Evolutionary conservation across 371 early-diverging fungal species (phyloP), one percentile per base, ranked within the genome.

Genomic region (Parasitella parasitica): DNA sequence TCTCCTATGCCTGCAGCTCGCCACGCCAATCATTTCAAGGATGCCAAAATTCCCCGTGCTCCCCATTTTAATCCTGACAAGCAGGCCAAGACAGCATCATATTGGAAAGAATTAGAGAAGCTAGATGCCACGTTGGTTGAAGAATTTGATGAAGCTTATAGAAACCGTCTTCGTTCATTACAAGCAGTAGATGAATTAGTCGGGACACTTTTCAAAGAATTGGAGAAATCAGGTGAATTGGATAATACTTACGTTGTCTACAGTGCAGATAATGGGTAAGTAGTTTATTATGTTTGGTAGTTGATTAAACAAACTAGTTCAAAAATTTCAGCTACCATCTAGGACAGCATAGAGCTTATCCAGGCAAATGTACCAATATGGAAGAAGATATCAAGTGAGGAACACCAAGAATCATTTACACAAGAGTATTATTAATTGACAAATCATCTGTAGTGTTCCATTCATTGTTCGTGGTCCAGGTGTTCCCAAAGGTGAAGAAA

Each of bases 221-320:
- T 89, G 6, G 82, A 85, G 53, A 55, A 60, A 13, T 78, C 81
- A 35, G 83, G 83, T 1, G 75, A 81, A 57, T 62, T 85, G 16
- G 86, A 89, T 20, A 86, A 89, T 66, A 89, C 89, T 4, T 86
- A 82, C 54, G 71, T 89, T 12, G 63, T 89, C 49, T 89, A 87
- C 64, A 83, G 86, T 3, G 76, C 87, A 28, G 89, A 89, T 55
- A 89, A 89, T 58, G 89, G 89, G 53, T 75, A 67, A 46, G 1
- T 27, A 3, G 6, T 27, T 12, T 49, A 49, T n/a, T 20, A 4
- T 0, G 28, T 12, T 6, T 15, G 28, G 5, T 15, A 12, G 6
- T 4, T 16, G 8, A 4, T 13, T 48, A 27, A 3, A 27, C 53
- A 8, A 32, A 20, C 34, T 9, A 43, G 7, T n/a, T n/a, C n/a